Evolutionary conservation across 768 basidiomycete species (phyloP).

Genomic region (Pleurotus cornucopiae): DNA sequence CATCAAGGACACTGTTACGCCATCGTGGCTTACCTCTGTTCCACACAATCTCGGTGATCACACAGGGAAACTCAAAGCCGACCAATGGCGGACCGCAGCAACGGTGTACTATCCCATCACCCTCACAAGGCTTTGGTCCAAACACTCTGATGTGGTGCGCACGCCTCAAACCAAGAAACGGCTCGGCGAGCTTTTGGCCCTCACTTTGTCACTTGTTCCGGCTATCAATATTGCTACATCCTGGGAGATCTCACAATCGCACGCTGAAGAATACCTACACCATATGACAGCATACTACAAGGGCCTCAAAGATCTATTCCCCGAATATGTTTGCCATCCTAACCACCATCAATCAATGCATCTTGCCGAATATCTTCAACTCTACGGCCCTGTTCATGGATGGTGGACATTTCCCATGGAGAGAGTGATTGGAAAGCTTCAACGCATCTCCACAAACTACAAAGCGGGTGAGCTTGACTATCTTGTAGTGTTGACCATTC

Average conservation of each 20-base stretch:
- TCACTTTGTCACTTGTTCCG: slow-evolving; percentile 19
- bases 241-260: slow-evolving; percentile 12
- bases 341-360: slow-evolving; percentile 28
- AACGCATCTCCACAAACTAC: slow-evolving; percentile 15
- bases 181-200: no score
- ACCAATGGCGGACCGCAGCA: slow-evolving; percentile 18
- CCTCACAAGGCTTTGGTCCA: slow-evolving; percentile 19
- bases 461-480: slow-evolving; percentile 15
- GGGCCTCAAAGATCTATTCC: slow-evolving; percentile 14
- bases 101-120: slow-evolving; percentile 18
- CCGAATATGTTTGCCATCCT: slow-evolving; percentile 10
- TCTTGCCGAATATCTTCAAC: slow-evolving; percentile 17
- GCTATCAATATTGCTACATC: slow-evolving; percentile 17
- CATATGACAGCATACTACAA: slow-evolving; percentile 14
- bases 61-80: slow-evolving; percentile 20
- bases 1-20: background rate
- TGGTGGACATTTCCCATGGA: slow-evolving; percentile 28
- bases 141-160: no score
- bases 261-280: slow-evolving; percentile 6
- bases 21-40: slow-evolving; percentile 9
- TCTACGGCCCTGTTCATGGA: slow-evolving; percentile 21
- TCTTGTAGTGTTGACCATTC: background rate
- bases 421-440: slow-evolving; percentile 17
- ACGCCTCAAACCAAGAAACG: no score
- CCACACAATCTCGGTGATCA: slow-evolving; percentile 4